Base-by-base conservation (phyloP, 192 early-diverging fungal species). In the Backusella circina region DNA sequence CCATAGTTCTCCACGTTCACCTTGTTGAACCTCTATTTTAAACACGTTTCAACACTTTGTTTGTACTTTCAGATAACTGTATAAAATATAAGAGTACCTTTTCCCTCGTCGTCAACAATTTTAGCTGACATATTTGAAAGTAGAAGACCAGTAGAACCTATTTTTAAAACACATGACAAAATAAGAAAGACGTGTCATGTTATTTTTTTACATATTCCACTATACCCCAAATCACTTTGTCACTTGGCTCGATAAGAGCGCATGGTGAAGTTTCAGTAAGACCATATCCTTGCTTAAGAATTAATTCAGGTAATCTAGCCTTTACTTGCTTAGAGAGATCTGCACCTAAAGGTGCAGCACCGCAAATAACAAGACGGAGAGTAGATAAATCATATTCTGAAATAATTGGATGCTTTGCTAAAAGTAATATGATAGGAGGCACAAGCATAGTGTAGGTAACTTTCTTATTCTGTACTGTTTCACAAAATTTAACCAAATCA, bases 1-100 rank as follows among this genome's bases (percentile, higher is more conserved):
- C 84, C 92, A 96, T 64, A 98, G 82, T 83, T 98, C 96, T 41
- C 96, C 97, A 0, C 69, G 74, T 68, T 91, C 76, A 35, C 84
- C 80, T 31, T 79, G 70, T 0, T 80, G 87, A 13, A 91, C 70
- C 70, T 89, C 90, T 84, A 72, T 38, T 26, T 18, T 54, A 66
- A 31, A 9, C 13, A 16, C 1, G 33, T 36, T 32, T 36, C 33
- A 38, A 36, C n/a, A 44, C 12, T 26, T 26, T 54, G 2, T 15
- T 26, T 26, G 15, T 1, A 35, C 6, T 33, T 10, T 7, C 15
- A 61, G 0, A 37, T 38, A 26, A n/a, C 10, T 1, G 4, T 18
- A 36, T 51, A 10, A 12, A 41, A 37, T 57, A 5, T 21, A 39
- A 28, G 50, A 54, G 37, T 72, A 72, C 78, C 88, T 72, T 86